phyloP scores from a whole-genome alignment of 805 yeast genomes.

The Candida silvicultrix region DNA sequence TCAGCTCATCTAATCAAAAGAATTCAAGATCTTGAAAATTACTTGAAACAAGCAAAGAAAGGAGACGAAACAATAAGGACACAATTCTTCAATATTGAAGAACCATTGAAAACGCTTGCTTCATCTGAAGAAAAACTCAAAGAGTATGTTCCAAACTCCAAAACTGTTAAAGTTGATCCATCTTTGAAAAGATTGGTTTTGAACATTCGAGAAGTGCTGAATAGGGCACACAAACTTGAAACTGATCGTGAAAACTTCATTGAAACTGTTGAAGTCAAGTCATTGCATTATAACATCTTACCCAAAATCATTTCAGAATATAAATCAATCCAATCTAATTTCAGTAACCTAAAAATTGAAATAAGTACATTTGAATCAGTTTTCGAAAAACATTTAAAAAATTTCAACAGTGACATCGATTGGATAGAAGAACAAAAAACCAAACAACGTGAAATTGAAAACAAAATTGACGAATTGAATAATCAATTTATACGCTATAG shows the following conservation, averaged over 20 bases:
- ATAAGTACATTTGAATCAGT: conserved; percentile 31
- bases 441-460: conserved; percentile 33
- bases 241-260: conserved; percentile 33
- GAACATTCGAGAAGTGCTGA: conserved; percentile 26
- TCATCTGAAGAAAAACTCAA: conserved; percentile 26
- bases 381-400: conserved; percentile 35
- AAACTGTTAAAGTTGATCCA: conserved; percentile 26
- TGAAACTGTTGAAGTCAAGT: conserved; percentile 36
- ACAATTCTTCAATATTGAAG: conserved; percentile 43
- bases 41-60: conserved; percentile 47
- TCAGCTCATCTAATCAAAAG: conserved; percentile 33
- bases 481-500: conserved; percentile 19
- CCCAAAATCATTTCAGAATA: conserved; percentile 47
- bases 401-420: conserved; percentile 44
- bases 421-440: conserved; percentile 36
- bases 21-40: conserved; percentile 38
- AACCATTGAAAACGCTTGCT: conserved; percentile 36
- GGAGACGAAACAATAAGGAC: conserved; percentile 53
- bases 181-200: conserved; percentile 27
- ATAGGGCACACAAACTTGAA: conserved; percentile 29
- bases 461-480: conserved; percentile 30
- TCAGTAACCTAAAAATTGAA: conserved; percentile 17
- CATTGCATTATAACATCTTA: conserved; percentile 40
- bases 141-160: conserved; percentile 24
- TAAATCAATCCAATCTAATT: conserved; percentile 21